phyloP scores from a whole-genome alignment of 805 yeast genomes.

The Starmerella apis region DNA sequence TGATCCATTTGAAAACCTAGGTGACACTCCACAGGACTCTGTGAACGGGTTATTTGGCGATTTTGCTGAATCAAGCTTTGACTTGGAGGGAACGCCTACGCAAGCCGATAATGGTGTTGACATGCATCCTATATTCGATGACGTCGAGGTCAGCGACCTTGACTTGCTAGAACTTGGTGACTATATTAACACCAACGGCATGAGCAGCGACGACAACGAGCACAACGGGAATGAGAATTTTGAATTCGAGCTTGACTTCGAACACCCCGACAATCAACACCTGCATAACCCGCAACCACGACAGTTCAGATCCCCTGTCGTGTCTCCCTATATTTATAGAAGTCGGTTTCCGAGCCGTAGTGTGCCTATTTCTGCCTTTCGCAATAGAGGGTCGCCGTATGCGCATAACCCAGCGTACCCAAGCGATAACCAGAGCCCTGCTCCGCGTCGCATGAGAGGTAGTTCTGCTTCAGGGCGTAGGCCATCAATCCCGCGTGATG shows the following conservation, averaged over 20 bases:
- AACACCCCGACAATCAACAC: background rate
- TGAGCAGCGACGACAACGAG: slow-evolving; percentile 50
- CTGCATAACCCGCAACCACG: slow-evolving; percentile 8
- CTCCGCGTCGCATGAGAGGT: slow-evolving; percentile 17
- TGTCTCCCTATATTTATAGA: slow-evolving; percentile 30
- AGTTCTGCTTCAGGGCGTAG: slow-evolving; percentile 23
- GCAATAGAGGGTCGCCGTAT: slow-evolving; percentile 56
- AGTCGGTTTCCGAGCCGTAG: slow-evolving; percentile 30
- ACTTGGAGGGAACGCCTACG: background rate
- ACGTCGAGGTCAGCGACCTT: slow-evolving; percentile 37
- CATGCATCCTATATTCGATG: slow-evolving; percentile 24
- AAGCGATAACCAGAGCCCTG: slow-evolving; percentile 17
- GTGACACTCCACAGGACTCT: slow-evolving; percentile 7
- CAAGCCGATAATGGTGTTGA: background rate
- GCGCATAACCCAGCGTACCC: slow-evolving; percentile 19
- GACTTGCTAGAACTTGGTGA: slow-evolving; percentile 51
- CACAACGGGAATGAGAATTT: slow-evolving; percentile 21
- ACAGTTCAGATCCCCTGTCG: slow-evolving; percentile 12
- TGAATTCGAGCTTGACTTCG: slow-evolving; percentile 25
- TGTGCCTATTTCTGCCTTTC: slow-evolving; percentile 80
- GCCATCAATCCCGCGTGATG: slow-evolving; percentile 23
- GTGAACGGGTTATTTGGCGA: slow-evolving; percentile 14
- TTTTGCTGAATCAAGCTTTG: slow-evolving; percentile 8
- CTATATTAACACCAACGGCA: slow-evolving; percentile 73
- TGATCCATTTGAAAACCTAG: slow-evolving; percentile 24